Evolutionary conservation across 345 rosid genomes (phyloP), one percentile per base, ranked within the genome.

Genomic region (Lagerstroemia speciosa): DNA sequence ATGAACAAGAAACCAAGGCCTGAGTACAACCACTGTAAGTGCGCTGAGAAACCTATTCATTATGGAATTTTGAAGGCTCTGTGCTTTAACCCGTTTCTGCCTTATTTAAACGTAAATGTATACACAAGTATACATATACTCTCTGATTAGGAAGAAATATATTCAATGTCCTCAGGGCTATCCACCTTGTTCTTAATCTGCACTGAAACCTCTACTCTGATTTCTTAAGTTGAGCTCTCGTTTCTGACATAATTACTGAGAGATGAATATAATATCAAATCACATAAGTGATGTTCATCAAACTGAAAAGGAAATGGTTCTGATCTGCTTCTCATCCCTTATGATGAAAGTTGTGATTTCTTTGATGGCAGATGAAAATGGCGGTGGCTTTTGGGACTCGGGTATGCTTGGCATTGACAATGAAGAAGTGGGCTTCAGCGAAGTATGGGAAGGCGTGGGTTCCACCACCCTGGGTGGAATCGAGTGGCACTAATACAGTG

Each of bases 361-460:
- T 45, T 46, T 48, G 64, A 40, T 84, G 70, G 65, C 85, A 90
- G 96, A 93, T 84, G 93, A 86, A 77, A 93, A 81, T 80, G 97
- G 96, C 29, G 30, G 79, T 64, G 95, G 97, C 62, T 90, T 93
- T 89, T 93, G 96, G 98, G 93, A 88, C 70, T 15, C 78, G 50
- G 82, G 81, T 71, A 90, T 86, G 97, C 93, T 86, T 80, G 97
- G 98, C 67, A 80, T 90, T 71, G 97, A 93, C 69, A 71, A 75
- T 0, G 98, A 87, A 71, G 95, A 84, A 85, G 93, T 88, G 20
- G 96, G 95, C n/a, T 74, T 32, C 24, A 79, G 84, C 64, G 91
- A 90, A 75, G 78, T 79, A 17, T 90, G 96, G 98, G 98, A 92
- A 88, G 96, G 95, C 24, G 89, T 92, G 30, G 96, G 96, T 62